Conservation (phyloP, 768 basidiomycete genomes). For the Austroboletus festivus region DNA sequence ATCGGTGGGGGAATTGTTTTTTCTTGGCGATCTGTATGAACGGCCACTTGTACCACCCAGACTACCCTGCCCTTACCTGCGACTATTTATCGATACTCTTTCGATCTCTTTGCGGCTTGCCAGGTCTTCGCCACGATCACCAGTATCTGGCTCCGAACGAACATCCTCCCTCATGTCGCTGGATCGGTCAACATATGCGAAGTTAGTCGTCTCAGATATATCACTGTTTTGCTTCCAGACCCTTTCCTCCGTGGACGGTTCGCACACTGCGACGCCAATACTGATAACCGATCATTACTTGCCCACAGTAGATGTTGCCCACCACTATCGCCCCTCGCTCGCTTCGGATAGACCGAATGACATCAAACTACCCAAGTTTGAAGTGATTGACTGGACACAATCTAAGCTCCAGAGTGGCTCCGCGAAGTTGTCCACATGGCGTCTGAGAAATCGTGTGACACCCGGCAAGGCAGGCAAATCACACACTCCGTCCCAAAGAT, state of each 20-base stretch:
- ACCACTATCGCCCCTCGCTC: constrained; percentile 42
- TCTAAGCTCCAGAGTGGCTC: constrained; percentile 38
- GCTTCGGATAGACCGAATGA: constrained; percentile 17
- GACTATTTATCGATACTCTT: constrained; percentile 46
- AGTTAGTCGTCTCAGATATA: constrained; percentile 40
- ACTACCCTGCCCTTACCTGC: constrained; percentile 48
- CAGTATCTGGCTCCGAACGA: constrained; percentile 1
- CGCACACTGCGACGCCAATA: constrained; percentile 53
- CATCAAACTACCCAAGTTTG: constrained; percentile 50
- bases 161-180: neutral
- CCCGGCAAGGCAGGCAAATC: constrained; percentile 14
- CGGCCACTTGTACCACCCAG: constrained; percentile 59
- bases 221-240: constrained; percentile 54
- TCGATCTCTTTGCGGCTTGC: constrained; percentile 17
- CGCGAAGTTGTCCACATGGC: constrained; percentile 63
- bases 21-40: constrained; percentile 45
- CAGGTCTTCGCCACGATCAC: constrained; percentile 3
- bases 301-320: constrained; percentile 48
- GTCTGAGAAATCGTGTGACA: constrained; percentile 38
- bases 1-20: constrained; percentile 2
- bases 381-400: constrained; percentile 61
- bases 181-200: constrained; percentile 11
- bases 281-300: constrained; percentile 74
- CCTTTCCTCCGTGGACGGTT: constrained; percentile 15
- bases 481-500: constrained; percentile 18